Percentiles rank a stretch among this genome's conserved stretches.
These are phyloP conservation scores for Lichenothelia convexa DNA, from an alignment of 495 filamentous ascomycete species.

Conservation along the genomic window DNA sequence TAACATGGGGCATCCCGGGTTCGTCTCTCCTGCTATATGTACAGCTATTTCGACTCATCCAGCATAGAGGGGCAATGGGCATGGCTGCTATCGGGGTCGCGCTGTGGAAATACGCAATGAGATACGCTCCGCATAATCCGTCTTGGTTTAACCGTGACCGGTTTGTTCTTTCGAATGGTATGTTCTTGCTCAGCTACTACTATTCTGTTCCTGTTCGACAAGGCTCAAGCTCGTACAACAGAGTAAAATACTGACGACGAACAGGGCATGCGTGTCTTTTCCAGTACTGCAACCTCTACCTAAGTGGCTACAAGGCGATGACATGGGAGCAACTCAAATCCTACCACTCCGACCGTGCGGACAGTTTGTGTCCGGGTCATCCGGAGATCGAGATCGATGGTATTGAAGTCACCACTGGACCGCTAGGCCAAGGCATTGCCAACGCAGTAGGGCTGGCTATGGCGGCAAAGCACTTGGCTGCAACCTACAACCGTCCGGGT, in stretches of 20 bases:
- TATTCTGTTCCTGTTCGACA: background rate
- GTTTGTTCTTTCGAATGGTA: constrained; percentile 34
- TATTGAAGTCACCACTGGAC: constrained; percentile 45
- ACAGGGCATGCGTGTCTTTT: constrained; percentile 39
- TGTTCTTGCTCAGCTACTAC: background rate
- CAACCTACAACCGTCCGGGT: constrained; percentile 32
- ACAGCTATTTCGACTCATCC: background rate
- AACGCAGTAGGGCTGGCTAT: constrained; percentile 43
- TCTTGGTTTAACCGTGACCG: constrained; percentile 34
- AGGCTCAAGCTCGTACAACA: no score
- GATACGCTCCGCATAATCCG: constrained; percentile 28
- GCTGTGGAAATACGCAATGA: constrained; percentile 34
- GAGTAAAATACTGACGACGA: no score
- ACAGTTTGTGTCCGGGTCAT: constrained; percentile 36
- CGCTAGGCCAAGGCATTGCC: constrained; percentile 39
- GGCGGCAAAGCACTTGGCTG: constrained; percentile 36
- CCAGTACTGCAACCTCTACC: constrained; percentile 39
- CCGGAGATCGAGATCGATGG: constrained; percentile 43
- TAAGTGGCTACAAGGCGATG: constrained; percentile 39
- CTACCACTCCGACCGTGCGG: constrained; percentile 35
- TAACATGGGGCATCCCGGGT: constrained; percentile 39
- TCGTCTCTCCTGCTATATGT: background rate
- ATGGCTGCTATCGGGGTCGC: constrained; percentile 37
- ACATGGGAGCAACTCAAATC: constrained; percentile 39
- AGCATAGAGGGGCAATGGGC: constrained; percentile 29